Base-by-base conservation (phyloP, 1,284 basidiomycete species). In the Moesziomyces antarcticus region DNA sequence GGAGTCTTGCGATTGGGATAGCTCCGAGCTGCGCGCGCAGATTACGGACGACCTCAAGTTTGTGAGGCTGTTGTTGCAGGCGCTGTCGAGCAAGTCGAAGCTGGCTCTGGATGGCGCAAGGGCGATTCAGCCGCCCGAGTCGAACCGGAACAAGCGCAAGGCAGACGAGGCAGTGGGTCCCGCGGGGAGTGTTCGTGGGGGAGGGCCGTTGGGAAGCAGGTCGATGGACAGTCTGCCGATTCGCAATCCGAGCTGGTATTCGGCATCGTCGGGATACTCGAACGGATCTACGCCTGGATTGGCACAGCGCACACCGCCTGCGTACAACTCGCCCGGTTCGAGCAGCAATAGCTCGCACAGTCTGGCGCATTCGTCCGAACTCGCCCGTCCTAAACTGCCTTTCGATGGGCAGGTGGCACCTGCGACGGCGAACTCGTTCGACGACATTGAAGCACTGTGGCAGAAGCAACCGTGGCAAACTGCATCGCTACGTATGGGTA, bases 31-130 rank as follows among this genome's bases (percentile, higher is more conserved):
- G 50, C 61, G 79, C 8, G 73, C 74, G 11, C 63, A 74, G 46
- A 79, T 80, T 25, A 67, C 78, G 14, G 73, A 79, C 46, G 79
- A 81, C 44, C 70, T 81, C 56, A 74, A 75, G 42, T 72, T 76
- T 46, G 79, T 76, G 35, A 66, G 66, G 27, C 50, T 75, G 25
- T 35, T 81, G 30, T 61, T 81, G n/a, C 71, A 78, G 27, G 74
- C 77, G 18, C 61, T 81, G 9, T 73, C 79, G 37, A 65, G 76
- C 46, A 67, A 73, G 41, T 64, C 58, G 7, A 63, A 69, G 49
- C 53, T 78, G 33, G 78, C 78, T 7, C 58, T 68, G 42, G 73
- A 79, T 18, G 75, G 78, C 13, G 71, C 72, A 3, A 43, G 67
- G 2, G 73, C 78, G 1, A 73, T 79, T 45, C 75, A 79, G 50